Percentiles rank a stretch among this genome's conserved stretches.
phyloP scores from a whole-genome alignment of 2,329 filamentous ascomycete genomes.

The Fusarium floridanum region DNA sequence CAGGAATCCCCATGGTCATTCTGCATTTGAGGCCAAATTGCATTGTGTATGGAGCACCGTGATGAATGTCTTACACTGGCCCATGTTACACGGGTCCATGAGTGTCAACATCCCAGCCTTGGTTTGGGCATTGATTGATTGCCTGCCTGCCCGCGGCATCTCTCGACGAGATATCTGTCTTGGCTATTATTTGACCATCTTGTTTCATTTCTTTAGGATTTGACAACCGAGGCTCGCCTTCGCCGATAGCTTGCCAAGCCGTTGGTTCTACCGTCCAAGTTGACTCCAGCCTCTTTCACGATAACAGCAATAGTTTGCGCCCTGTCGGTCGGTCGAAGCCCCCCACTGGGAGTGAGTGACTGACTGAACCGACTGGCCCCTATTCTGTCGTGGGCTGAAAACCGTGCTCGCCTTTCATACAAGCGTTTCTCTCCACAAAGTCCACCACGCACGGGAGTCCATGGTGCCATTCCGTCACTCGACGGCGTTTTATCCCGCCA shows the following conservation, averaged over 20 bases:
- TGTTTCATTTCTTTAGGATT: background rate
- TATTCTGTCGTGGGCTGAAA: conserved; percentile 36
- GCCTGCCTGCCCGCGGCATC: background rate
- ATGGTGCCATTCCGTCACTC: conserved; percentile 33
- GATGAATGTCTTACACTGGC: background rate
- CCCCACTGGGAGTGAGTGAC: conserved; percentile 2
- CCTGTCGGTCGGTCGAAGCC: background rate
- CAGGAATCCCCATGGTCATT: conserved; percentile 1
- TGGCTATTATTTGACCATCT: background rate
- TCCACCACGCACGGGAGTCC: conserved; percentile 30
- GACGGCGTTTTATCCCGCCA: conserved; percentile 38
- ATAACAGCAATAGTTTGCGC: background rate
- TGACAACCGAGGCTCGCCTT: background rate
- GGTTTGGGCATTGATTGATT: background rate
- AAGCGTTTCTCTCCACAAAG: conserved; percentile 25
- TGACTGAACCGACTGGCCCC: conserved; percentile 5
- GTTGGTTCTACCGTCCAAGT: background rate
- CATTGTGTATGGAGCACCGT: background rate
- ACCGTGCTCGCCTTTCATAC: conserved; percentile 27
- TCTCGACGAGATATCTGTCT: background rate
- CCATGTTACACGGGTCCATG: background rate
- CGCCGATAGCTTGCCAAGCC: conserved; percentile 1
- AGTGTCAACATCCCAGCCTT: background rate
- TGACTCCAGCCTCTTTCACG: conserved; percentile 4
- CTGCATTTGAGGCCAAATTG: background rate